Conservation (phyloP, 345 rosid species). For the Bruguiera parviflora region DNA sequence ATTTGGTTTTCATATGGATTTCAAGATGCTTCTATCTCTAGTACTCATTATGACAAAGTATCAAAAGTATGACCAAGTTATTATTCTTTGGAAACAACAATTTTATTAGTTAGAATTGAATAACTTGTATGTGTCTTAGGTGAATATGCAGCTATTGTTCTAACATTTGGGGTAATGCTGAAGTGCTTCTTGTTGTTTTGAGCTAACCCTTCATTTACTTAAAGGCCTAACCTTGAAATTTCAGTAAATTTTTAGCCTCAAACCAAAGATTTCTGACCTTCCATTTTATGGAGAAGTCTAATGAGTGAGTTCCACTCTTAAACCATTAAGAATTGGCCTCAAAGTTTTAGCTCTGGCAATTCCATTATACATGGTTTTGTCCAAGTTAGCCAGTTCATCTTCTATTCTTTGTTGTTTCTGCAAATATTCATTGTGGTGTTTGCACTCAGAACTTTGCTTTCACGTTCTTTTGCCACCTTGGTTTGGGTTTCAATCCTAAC, state of each 20-base stretch:
- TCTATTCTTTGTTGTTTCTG: not conserved
- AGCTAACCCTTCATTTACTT: too few species aligned
- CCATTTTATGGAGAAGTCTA: not conserved
- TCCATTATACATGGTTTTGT: not conserved
- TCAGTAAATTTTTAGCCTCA: not conserved
- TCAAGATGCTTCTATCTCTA: not conserved
- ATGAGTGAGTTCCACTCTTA: not conserved
- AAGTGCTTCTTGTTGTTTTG: too few species aligned
- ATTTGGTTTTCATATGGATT: not conserved
- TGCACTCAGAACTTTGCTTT: not conserved
- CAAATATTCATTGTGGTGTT: not conserved
- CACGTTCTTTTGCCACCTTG: not conserved
- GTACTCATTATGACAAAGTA: not conserved
- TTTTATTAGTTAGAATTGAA: not conserved
- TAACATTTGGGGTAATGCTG: conserved; percentile 1
- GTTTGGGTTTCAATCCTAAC: not conserved
- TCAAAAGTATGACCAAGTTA: not conserved
- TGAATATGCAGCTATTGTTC: not conserved
- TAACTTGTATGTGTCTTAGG: not conserved
- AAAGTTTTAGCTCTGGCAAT: not conserved
- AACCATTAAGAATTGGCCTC: not conserved
- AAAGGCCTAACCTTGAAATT: too few species aligned
- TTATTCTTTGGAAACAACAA: not conserved
- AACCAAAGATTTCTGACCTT: not conserved
- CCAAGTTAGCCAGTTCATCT: not conserved